Evolutionary conservation across 2,329 filamentous ascomycete species (phyloP).

Genomic region (Fusarium lateritium): DNA sequence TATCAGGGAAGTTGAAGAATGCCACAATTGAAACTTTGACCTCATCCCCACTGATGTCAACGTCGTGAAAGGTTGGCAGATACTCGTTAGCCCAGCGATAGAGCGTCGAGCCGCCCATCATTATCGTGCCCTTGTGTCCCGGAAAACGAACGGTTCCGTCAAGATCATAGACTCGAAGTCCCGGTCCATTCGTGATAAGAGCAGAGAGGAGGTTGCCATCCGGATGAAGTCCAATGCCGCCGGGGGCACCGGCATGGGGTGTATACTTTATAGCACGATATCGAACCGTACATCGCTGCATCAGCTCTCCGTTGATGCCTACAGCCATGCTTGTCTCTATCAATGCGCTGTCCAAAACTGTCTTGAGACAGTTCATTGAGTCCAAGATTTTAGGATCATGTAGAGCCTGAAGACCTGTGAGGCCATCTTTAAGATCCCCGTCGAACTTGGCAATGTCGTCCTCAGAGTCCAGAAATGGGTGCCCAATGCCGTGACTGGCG

Average conservation of each 20-base stretch:
- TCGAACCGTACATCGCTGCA: slow-evolving; percentile 12
- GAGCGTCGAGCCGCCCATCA: slow-evolving; percentile 28
- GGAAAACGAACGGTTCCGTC: background rate
- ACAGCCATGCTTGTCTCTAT: slow-evolving; percentile 6
- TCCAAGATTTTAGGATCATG: background rate
- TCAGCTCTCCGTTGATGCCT: slow-evolving; percentile 5
- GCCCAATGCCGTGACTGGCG: slow-evolving; percentile 18
- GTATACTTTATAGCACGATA: slow-evolving; percentile 20
- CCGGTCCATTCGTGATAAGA: slow-evolving; percentile 14
- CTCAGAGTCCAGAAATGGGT: slow-evolving; percentile 20
- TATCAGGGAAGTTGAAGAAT: slow-evolving; percentile 31
- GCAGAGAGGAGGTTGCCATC: slow-evolving; percentile 7
- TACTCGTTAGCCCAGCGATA: slow-evolving; percentile 19
- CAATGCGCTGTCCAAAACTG: slow-evolving; percentile 4
- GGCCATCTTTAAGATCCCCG: slow-evolving; percentile 19
- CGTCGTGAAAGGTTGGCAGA: background rate
- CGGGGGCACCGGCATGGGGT: slow-evolving; percentile 2
- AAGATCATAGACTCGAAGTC: slow-evolving; percentile 10
- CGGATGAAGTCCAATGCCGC: slow-evolving; percentile 20
- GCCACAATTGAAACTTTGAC: slow-evolving; percentile 28
- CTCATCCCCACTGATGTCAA: slow-evolving; percentile 15
- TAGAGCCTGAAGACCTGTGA: slow-evolving; percentile 8
- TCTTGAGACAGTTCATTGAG: slow-evolving; percentile 10
- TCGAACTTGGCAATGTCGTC: slow-evolving; percentile 21
- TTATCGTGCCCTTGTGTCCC: background rate